Evolutionary conservation across 169 alveolate species (phyloP).

Genomic region (Eimeria praecox): DNA sequence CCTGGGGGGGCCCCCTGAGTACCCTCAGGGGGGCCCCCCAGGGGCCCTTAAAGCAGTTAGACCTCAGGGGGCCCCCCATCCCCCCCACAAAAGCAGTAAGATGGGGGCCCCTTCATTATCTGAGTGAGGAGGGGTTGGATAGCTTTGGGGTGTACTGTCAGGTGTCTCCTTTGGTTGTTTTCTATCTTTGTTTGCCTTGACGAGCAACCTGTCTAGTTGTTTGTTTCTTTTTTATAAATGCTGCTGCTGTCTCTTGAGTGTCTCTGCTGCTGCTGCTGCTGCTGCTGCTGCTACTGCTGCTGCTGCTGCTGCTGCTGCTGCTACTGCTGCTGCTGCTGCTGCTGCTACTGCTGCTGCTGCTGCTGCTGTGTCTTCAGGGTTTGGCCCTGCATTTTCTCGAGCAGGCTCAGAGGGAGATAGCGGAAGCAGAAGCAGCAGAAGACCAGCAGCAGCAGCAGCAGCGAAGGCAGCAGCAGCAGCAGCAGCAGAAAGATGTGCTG

Average conservation of each 20-base stretch:
- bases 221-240: too few relatives aligned
- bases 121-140: too few relatives aligned
- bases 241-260: too few relatives aligned
- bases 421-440: constrained; percentile 48
- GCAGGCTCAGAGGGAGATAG: constrained; percentile 36
- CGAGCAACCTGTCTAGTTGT: too few relatives aligned
- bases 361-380: background rate
- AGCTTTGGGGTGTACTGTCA: too few relatives aligned
- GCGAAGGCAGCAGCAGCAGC: background rate
- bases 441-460: constrained; percentile 17
- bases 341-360: background rate
- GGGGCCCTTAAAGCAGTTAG: too few relatives aligned
- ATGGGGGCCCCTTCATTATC: background rate
- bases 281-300: background rate
- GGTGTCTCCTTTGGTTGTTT: background rate
- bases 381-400: constrained; percentile 11
- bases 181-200: too few relatives aligned
- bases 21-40: too few relatives aligned
- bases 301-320: background rate
- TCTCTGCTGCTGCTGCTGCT: background rate
- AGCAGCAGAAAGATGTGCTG: background rate
- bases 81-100: background rate
- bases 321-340: constrained; percentile 15
- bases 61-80: too few relatives aligned
- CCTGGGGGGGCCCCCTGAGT: background rate